Conservation (phyloP, 345 rosid genomes). For the Gossypium herbaceum region DNA sequence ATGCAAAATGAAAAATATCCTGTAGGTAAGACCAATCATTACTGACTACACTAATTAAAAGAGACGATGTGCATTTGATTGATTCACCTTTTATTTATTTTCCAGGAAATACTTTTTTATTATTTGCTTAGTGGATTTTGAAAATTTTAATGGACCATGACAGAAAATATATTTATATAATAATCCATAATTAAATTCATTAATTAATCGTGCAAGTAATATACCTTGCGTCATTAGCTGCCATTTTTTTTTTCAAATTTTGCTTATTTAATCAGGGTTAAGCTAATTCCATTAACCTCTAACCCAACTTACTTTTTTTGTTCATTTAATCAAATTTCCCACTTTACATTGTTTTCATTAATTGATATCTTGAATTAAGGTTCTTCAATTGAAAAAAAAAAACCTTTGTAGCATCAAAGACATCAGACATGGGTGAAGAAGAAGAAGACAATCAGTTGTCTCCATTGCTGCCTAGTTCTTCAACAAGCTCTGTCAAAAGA, state of each 20-base stretch:
- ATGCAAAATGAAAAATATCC: too few relatives aligned
- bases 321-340: neutral
- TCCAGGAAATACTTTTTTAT: too few relatives aligned
- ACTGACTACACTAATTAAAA: too few relatives aligned
- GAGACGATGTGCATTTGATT: too few relatives aligned
- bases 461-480: slow-evolving; percentile 23
- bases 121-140: neutral
- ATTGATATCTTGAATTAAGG: neutral
- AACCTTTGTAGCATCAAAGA: neutral
- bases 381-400: too few relatives aligned
- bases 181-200: neutral
- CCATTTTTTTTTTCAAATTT: neutral
- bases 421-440: slow-evolving; percentile 19
- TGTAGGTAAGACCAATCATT: too few relatives aligned
- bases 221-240: too few relatives aligned
- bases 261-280: neutral
- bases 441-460: slow-evolving; percentile 11
- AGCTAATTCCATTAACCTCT: neutral
- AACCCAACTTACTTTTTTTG: neutral
- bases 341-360: neutral
- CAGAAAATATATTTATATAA: neutral
- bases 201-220: neutral
- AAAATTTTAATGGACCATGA: neutral
- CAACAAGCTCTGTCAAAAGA: slow-evolving; percentile 27
- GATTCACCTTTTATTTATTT: too few relatives aligned